Conservation (phyloP, 2,329 filamentous ascomycete genomes). For the Ophiostoma ulmi region DNA sequence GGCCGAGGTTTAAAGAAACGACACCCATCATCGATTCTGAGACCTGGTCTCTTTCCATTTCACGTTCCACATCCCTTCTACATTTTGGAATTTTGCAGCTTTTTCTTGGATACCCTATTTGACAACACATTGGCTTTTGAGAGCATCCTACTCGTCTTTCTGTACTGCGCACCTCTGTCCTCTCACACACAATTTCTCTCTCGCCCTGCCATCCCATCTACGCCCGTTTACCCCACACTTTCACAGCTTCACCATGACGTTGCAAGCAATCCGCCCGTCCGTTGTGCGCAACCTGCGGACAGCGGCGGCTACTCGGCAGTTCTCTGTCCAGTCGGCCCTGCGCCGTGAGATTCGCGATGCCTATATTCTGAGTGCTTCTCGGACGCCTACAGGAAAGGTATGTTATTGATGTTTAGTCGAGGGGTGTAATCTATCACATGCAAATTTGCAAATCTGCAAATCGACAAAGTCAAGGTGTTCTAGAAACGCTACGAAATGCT, state of each 20-base stretch:
- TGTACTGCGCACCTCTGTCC: background rate
- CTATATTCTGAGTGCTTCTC: slow-evolving; percentile 85
- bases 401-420: background rate
- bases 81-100: background rate
- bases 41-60: slow-evolving; percentile 4
- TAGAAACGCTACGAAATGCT: background rate
- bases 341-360: slow-evolving; percentile 70
- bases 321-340: slow-evolving; percentile 38
- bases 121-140: background rate
- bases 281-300: slow-evolving; percentile 32
- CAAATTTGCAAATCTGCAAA: background rate
- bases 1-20: slow-evolving; percentile 18
- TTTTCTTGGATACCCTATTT: background rate
- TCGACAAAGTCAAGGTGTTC: background rate
- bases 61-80: background rate
- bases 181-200: background rate
- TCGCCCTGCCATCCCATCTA: background rate
- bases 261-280: slow-evolving; percentile 22
- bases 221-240: slow-evolving; percentile 16
- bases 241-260: slow-evolving; percentile 23
- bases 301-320: slow-evolving; percentile 37
- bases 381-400: slow-evolving; percentile 88
- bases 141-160: background rate
- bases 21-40: background rate
- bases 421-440: slow-evolving; percentile 5